A percentile compares a stretch with the other conserved stretches of the same genome.
These are phyloP conservation scores for Backusella macrospora DNA, from an alignment of 192 early-diverging fungal species.

Conservation along the genomic window DNA sequence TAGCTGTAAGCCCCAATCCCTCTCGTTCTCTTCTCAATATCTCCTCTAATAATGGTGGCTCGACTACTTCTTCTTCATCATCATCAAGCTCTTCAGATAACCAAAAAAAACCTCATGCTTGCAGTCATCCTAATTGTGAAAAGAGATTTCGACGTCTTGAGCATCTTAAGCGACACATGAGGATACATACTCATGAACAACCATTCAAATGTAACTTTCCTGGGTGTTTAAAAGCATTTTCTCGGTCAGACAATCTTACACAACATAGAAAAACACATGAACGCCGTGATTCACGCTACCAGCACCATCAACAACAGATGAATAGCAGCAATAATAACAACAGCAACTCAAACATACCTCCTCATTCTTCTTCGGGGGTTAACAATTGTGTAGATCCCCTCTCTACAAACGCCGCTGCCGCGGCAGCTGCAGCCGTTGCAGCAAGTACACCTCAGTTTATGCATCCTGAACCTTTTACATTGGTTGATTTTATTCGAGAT, in stretches of 20 bases:
- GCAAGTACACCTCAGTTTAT: constrained; percentile 7
- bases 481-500: constrained; percentile 20
- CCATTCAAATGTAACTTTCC: constrained; percentile 60
- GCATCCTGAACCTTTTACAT: constrained; percentile 12
- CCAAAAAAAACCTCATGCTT: constrained; percentile 38
- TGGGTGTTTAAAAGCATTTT: constrained; percentile 62
- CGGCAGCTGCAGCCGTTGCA: background rate
- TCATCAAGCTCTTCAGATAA: background rate
- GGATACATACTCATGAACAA: constrained; percentile 65
- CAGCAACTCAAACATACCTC: background rate
- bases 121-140: constrained; percentile 43
- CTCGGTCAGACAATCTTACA: constrained; percentile 63
- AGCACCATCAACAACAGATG: background rate
- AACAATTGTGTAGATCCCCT: background rate
- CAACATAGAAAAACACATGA: constrained; percentile 59
- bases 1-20: background rate
- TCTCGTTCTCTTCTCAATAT: constrained; percentile 8
- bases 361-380: too few species aligned
- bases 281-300: constrained; percentile 25
- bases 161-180: constrained; percentile 77
- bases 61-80: background rate
- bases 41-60: background rate
- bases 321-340: background rate
- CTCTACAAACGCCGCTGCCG: background rate
- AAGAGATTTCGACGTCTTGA: constrained; percentile 76